A percentile compares a stretch with the other conserved stretches of the same genome.
Conservation (phyloP, 2,329 filamentous ascomycete genomes). For the Amauroascus verrucosus region DNA sequence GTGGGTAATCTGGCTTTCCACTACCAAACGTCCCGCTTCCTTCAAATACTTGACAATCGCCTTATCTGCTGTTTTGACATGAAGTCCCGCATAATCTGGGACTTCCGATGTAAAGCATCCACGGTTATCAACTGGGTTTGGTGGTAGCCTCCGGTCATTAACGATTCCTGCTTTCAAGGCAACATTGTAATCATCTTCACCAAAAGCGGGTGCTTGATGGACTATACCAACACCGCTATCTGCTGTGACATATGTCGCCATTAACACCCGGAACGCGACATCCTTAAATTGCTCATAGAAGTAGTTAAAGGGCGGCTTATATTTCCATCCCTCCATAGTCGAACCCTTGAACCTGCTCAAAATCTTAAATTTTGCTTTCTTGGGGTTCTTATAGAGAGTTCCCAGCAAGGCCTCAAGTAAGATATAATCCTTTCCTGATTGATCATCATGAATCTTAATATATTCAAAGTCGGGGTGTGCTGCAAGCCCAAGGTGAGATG, state of each 20-base stretch:
- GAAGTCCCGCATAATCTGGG: constrained; percentile 69
- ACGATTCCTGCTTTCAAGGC: constrained; percentile 68
- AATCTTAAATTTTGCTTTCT: constrained; percentile 87
- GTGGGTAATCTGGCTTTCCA: constrained; percentile 80
- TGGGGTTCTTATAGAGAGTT: constrained; percentile 85
- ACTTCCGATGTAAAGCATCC: constrained; percentile 71
- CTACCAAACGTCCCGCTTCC: constrained; percentile 61
- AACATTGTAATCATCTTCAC: constrained; percentile 90
- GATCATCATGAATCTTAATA: constrained; percentile 73
- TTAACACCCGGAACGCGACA: constrained; percentile 67
- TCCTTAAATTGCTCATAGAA: constrained; percentile 85
- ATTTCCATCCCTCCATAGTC: constrained; percentile 80
- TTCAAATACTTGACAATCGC: constrained; percentile 85
- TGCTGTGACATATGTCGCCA: constrained; percentile 74
- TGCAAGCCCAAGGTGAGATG: constrained; percentile 67
- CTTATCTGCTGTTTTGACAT: constrained; percentile 89
- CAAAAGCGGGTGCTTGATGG: constrained; percentile 85
- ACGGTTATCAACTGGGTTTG: constrained; percentile 78
- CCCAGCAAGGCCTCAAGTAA: constrained; percentile 70
- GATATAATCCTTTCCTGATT: constrained; percentile 72
- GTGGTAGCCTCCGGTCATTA: constrained; percentile 64
- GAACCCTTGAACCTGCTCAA: constrained; percentile 69
- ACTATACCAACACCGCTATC: constrained; percentile 91
- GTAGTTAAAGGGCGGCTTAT: constrained; percentile 80
- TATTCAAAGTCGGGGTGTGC: constrained; percentile 78